These are phyloP conservation scores for Hymenoscyphus infarciens DNA, from an alignment of 2,329 filamentous ascomycete species.

Conservation along the genomic window DNA sequence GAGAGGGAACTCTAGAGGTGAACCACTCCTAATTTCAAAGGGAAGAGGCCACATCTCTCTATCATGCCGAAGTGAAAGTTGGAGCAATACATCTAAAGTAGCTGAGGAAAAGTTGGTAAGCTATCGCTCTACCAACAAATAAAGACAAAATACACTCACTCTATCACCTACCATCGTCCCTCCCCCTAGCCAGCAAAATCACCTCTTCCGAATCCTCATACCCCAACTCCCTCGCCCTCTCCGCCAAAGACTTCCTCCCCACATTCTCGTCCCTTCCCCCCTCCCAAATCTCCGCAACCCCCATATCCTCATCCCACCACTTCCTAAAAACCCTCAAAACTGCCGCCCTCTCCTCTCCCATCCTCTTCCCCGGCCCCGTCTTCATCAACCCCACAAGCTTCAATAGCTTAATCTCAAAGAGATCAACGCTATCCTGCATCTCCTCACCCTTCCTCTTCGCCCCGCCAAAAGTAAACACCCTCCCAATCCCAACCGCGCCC, in stretches of 20 bases:
- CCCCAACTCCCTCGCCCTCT: neutral
- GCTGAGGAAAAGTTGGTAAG: no score
- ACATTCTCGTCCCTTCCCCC: neutral
- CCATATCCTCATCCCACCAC: conserved; percentile 53
- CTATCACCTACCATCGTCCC: no score
- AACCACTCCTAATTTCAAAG: no score
- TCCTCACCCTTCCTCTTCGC: conserved; percentile 47
- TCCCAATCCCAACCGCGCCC: conserved; percentile 77
- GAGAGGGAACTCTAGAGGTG: no score
- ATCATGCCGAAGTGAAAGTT: no score
- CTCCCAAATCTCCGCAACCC: neutral
- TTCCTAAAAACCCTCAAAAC: conserved; percentile 48
- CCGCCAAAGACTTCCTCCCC: neutral
- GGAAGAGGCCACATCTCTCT: no score
- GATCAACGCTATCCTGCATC: conserved; percentile 61
- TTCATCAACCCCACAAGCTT: conserved; percentile 54
- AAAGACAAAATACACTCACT: no score
- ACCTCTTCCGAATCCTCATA: no score
- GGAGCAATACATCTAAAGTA: no score
- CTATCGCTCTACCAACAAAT: no score
- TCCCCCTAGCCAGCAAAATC: no score
- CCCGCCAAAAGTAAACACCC: conserved; percentile 74
- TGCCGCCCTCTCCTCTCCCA: conserved; percentile 50
- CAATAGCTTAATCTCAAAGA: conserved; percentile 74
- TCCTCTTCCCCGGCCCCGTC: conserved; percentile 49